Evolutionary conservation across 208 protist genomes (phyloP).

Genomic region (Entamoeba histolytica): DNA sequence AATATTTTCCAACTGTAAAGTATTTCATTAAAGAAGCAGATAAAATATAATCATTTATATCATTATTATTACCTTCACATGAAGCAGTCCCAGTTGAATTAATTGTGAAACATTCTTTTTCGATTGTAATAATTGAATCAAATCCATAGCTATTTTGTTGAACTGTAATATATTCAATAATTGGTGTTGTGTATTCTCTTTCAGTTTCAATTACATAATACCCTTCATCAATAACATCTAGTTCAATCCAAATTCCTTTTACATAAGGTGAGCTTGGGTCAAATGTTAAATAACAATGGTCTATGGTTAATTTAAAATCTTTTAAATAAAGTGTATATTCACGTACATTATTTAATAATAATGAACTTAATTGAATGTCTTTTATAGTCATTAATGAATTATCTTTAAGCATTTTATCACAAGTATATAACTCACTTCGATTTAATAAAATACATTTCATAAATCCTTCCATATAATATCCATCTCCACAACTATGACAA

Average conservation of each 20-base stretch:
- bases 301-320: neutral
- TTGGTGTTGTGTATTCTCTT: neutral
- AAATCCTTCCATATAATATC: neutral
- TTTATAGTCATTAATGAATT: neutral
- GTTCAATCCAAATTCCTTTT: neutral
- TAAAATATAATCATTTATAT: neutral
- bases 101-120: neutral
- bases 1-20: neutral
- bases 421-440: neutral
- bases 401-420: neutral
- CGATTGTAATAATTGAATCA: neutral
- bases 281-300: neutral
- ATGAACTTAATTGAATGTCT: neutral
- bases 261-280: neutral
- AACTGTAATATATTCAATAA: neutral
- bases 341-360: neutral
- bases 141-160: neutral
- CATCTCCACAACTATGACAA: neutral
- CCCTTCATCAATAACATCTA: neutral
- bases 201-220: neutral
- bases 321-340: neutral
- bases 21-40: neutral
- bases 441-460: neutral
- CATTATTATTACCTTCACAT: neutral
- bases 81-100: neutral